Conservation (phyloP, 352 stramenopile genomes). For the Phytopythium cucurbitacearum region DNA sequence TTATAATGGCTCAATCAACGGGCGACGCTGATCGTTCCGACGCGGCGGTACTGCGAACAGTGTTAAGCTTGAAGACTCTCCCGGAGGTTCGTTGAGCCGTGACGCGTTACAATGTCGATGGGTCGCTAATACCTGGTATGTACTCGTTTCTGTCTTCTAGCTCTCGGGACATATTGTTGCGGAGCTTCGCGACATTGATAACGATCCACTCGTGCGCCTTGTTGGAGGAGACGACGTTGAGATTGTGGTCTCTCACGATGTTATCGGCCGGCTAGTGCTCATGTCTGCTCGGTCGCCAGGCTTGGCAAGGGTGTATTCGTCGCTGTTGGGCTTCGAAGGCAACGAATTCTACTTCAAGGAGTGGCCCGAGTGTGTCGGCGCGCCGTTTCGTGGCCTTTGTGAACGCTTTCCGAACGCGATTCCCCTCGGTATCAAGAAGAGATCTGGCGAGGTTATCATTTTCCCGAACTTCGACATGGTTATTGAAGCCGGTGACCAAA, state of each 20-base stretch:
- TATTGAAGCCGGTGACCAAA: conserved; percentile 52
- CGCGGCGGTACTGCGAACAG: conserved; percentile 65
- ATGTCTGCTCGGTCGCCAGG: conserved; percentile 82
- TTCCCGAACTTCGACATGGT: conserved; percentile 29
- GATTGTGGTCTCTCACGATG: conserved; percentile 83
- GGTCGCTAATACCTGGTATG: too few relatives aligned
- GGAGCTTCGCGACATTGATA: conserved; percentile 87
- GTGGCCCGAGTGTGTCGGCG: conserved; percentile 74
- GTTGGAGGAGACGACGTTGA: conserved; percentile 78
- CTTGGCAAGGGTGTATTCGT: conserved; percentile 63
- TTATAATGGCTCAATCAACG: conserved; percentile 72
- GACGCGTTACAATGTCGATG: too few relatives aligned
- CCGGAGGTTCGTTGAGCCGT: conserved; percentile 23
- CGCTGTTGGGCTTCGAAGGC: conserved; percentile 82
- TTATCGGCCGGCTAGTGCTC: conserved; percentile 86
- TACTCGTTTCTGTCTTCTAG: conserved; percentile 11
- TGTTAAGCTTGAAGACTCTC: conserved; percentile 78
- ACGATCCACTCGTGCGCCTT: conserved; percentile 71
- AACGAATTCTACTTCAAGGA: conserved; percentile 89
- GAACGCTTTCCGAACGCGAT: conserved; percentile 80
- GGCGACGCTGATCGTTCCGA: conserved; percentile 82
- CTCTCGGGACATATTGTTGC: conserved; percentile 78
- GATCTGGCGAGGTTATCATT: conserved; percentile 55
- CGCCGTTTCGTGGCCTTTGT: conserved; percentile 56
- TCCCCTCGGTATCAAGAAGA: conserved; percentile 72